Evolutionary conservation across 2,329 filamentous ascomycete genomes (phyloP), one percentile per base, ranked within the genome.

Genomic region (Cytospora piceae): DNA sequence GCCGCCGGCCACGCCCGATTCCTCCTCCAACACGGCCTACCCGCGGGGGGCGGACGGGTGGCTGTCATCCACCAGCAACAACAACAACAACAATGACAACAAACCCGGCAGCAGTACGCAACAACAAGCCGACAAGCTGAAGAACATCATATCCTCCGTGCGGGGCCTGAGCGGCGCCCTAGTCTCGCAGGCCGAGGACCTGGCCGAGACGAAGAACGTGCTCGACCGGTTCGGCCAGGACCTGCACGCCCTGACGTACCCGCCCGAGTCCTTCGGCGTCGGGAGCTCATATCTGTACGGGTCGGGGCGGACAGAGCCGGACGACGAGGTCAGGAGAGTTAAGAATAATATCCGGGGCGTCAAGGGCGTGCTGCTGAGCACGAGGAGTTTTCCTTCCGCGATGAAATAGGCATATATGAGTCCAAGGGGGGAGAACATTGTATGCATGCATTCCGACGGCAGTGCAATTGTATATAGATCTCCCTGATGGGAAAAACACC

Each of bases 291-390:
- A 81, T 63, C 67, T 81, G 61, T 81, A 83, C 68, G 78, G 80
- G 17, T 77, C 77, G 22, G 76, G 75, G n/a, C 77, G 75, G 34
- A 76, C 77, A 58, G 87, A 87, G 71, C 83, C 84, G 34, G 84
- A 87, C 68, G 91, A 94, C 76, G 90, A 91, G 77, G 88, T 93
- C 71, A 87, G 87, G 69, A 87, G 85, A 73, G 82, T 91, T 24
- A 91, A 91, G 78, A 87, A 87, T 69, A 91, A 90, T 68, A 94
- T 96, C 60, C 81, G 92, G 69, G 85, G 90, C 64, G 86, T 95
- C 52, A 96, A 96, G 80, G 92, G 92, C 1, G 85, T 92, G 14
- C 79, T 95, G 70, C 76, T 96, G 64, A 92, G 87, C 72, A 86
- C 91, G 5, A 86, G 90, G 72, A 91, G 87, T 71, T 94, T 94